Conservation (phyloP, 2,329 filamentous ascomycete genomes). For the Fusarium agapanthi region DNA sequence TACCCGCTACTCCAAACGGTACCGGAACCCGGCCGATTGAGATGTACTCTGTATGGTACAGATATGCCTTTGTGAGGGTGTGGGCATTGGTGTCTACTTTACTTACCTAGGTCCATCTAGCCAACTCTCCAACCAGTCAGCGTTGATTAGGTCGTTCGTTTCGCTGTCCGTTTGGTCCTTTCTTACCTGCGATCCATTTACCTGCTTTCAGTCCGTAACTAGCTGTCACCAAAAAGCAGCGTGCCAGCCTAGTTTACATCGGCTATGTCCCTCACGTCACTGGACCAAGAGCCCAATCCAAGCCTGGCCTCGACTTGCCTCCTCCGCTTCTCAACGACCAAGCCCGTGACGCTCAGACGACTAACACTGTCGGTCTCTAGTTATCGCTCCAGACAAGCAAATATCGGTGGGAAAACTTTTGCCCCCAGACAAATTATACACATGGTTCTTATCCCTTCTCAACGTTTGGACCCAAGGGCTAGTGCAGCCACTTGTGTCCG, state of each 20-base stretch:
- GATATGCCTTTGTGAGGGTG: slow-evolving; percentile 36
- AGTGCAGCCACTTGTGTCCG: slow-evolving; percentile 45
- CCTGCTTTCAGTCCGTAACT: slow-evolving; percentile 22
- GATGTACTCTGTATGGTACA: slow-evolving; percentile 23
- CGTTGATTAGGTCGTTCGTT: slow-evolving; percentile 32
- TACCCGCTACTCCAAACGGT: slow-evolving; percentile 34
- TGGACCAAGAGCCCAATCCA: slow-evolving; percentile 29
- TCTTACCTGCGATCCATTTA: slow-evolving; percentile 31
- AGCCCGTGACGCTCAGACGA: slow-evolving; percentile 24
- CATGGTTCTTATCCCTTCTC: slow-evolving; percentile 26
- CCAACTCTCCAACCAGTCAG: slow-evolving; percentile 35
- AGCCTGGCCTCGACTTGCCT: slow-evolving; percentile 26
- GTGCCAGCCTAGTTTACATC: slow-evolving; percentile 29
- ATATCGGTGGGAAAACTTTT: slow-evolving; percentile 31
- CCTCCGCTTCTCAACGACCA: slow-evolving; percentile 28
- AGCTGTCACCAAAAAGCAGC: slow-evolving; percentile 38
- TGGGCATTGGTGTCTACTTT: slow-evolving; percentile 38
- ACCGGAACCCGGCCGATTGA: slow-evolving; percentile 41
- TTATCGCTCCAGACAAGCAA: slow-evolving; percentile 14
- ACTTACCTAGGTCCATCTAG: slow-evolving; percentile 38
- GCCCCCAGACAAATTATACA: slow-evolving; percentile 35
- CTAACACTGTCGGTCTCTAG: slow-evolving; percentile 17
- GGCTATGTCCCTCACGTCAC: slow-evolving; percentile 42
- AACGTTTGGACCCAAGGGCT: slow-evolving; percentile 38
- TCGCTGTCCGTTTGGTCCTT: slow-evolving; percentile 33